Evolutionary conservation across 2,329 filamentous ascomycete genomes (phyloP), one percentile per base, ranked within the genome.

Genomic region (Arachnopeziza araneosa): DNA sequence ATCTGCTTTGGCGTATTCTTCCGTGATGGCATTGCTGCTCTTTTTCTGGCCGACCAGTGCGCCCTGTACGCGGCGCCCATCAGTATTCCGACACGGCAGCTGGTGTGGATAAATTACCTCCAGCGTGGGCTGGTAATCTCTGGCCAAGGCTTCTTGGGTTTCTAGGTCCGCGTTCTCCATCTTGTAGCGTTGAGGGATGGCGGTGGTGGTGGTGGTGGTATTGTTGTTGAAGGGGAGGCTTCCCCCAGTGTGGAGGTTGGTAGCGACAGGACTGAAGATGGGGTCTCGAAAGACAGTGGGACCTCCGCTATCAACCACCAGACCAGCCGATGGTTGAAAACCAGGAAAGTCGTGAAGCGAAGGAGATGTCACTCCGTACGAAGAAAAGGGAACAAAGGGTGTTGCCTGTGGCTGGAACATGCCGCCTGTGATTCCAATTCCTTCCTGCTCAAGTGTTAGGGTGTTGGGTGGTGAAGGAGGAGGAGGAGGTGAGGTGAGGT

Each of bases 1-100:
- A 73, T 98, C 93, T 63, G 91, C 93, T 75, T 89, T 89, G 63
- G 91, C 90, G 77, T 96, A 98, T 74, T 96, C 90, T 64, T 87
- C 82, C 19, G 89, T 86, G 71, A 99, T 91, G 66, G 81, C 84
- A 67, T 86, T 83, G 75, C 88, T 96, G 56, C 89, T 84, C 70
- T 86, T 85, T 75, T 89, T 90, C 63, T 88, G 82, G 69, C 91
- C 90, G 66, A 98, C 89, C 55, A 93, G 80, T 63, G 91, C 90
- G 59, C 91, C 92, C 93, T 97, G 71, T 65, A 65, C 10, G 36
- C 36, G 12, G 3, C 6, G 44, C 52, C 59, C 59, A 67, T 74
- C 64, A 75, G 68, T 60, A 64, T 68, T 60, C 53, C 51, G 12
- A 44, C 36, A 24, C 56, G 55, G 55, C 48, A 57, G 54, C n/a